Conservation (phyloP, 345 rosid genomes). For the Bruguiera gymnorhiza region DNA sequence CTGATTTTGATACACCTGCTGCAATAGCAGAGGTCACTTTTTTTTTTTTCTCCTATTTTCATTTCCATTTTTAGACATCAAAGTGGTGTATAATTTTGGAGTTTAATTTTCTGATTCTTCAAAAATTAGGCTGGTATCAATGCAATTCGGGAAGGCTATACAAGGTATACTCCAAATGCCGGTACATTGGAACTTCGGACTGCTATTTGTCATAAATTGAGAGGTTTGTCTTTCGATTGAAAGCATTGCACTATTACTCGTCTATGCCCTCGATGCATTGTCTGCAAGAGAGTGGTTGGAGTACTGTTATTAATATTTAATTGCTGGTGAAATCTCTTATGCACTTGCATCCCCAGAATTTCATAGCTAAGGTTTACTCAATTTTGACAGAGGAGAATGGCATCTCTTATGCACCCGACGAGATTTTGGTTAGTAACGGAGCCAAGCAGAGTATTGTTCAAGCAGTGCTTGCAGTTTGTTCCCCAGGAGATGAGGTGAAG, state of each 20-base stretch:
- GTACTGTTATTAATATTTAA: background rate
- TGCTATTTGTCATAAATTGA: slow-evolving; percentile 79
- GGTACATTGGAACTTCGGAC: slow-evolving; percentile 79
- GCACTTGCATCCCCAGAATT: background rate
- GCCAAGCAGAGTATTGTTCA: slow-evolving; percentile 82
- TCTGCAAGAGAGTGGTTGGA: background rate
- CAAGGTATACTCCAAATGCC: slow-evolving; percentile 84
- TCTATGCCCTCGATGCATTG: background rate
- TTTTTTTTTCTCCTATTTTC: background rate
- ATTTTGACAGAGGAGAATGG: slow-evolving; percentile 75
- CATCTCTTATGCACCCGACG: slow-evolving; percentile 68
- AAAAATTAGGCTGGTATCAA: slow-evolving; percentile 72
- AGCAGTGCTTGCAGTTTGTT: slow-evolving; percentile 89
- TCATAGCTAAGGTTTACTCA: background rate
- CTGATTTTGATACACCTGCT: slow-evolving; percentile 90
- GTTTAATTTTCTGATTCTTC: background rate
- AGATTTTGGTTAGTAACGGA: slow-evolving; percentile 90
- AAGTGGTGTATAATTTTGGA: background rate
- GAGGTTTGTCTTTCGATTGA: slow-evolving; percentile 40
- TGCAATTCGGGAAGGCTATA: slow-evolving; percentile 86
- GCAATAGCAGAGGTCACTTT: slow-evolving; percentile 60
- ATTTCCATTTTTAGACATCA: background rate
- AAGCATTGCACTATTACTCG: background rate
- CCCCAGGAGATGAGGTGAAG: slow-evolving; percentile 93
- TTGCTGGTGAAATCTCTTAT: background rate